A percentile compares a stretch with the other conserved stretches of the same genome.
phyloP scores from a whole-genome alignment of 2,329 filamentous ascomycete species.

The Trichoderma sp. region DNA sequence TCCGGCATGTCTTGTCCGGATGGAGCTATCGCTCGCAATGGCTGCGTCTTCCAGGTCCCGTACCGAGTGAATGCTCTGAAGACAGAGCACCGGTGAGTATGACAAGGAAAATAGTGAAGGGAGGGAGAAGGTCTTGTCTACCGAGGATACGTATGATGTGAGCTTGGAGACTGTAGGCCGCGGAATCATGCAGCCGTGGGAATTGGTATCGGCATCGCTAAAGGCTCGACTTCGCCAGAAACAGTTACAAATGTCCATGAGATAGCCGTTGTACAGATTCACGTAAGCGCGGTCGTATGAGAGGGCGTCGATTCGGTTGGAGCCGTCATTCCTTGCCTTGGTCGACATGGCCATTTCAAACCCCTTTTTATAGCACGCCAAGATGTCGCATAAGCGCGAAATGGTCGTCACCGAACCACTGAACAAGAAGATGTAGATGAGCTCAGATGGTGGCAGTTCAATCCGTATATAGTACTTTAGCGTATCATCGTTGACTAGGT shows the following conservation, averaged over 20 bases:
- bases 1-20: conserved; percentile 55
- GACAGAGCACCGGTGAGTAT: conserved; percentile 54
- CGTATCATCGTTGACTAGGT: conserved; percentile 50
- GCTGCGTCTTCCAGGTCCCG: conserved; percentile 56
- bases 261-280: conserved; percentile 72
- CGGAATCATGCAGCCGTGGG: conserved; percentile 53
- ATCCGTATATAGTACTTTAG: conserved; percentile 59
- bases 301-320: conserved; percentile 32
- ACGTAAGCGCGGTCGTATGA: conserved; percentile 59
- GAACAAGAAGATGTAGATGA: conserved; percentile 71
- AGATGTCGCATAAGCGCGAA: conserved; percentile 65
- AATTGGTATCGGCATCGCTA: conserved; percentile 59
- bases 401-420: conserved; percentile 58
- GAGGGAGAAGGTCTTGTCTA: conserved; percentile 48
- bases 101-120: conserved; percentile 55
- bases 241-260: conserved; percentile 85
- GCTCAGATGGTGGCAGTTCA: conserved; percentile 61
- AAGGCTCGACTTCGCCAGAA: conserved; percentile 76
- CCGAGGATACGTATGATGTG: conserved; percentile 45
- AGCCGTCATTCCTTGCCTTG: conserved; percentile 31
- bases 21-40: conserved; percentile 36
- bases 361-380: conserved; percentile 69
- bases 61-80: conserved; percentile 54
- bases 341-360: conserved; percentile 63
- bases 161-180: conserved; percentile 44